Base-by-base conservation (phyloP, 2,329 filamentous ascomycete genomes). In the Talaromyces sp. region DNA sequence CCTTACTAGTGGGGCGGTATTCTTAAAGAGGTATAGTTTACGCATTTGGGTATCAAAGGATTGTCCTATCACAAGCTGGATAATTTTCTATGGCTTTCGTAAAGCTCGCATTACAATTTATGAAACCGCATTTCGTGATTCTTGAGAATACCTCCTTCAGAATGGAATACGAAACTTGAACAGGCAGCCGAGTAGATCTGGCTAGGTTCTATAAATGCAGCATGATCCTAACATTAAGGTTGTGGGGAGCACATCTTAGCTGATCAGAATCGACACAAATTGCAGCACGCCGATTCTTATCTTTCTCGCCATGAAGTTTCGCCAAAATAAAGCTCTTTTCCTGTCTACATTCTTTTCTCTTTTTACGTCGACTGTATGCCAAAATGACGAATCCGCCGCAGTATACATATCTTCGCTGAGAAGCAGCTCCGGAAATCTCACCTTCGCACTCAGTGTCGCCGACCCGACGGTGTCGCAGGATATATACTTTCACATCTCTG, bases 381-480 rank as follows among this genome's bases (percentile, higher is more conserved):
- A 62, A 62, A 62, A 41, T 52, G 47, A 39, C n/a, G 35, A 62
- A 33, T 62, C 60, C 7, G 47, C 47, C 22, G 60, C 35, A 10
- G 35, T 62, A 47, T 62, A n/a, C 48, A 62, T 54, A 24, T 54
- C 60, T 41, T 54, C 60, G 19, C 22, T 62, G 60, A 43, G 19
- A 6, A 31, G 47, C 37, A 13, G 45, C 35, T 43, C 45, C 10
- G 47, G 47, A 22, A 39, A 52, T 54, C 13, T 62, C 60, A 62
- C 47, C 35, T 62, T 62, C 47, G 60, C 60, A 16, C 60, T 62
- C 33, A 62, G 47, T 62, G 47, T 31, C 43, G 14, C 60, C 60
- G 60, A 62, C 33, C 47, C 60, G 31, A 33, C 60, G n/a, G 48
- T 62, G 24, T 62, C 60, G 33, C 60, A 62, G 22, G 60, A 62